phyloP scores from a whole-genome alignment of 257 asterid species.

The Jacaranda copaia region DNA sequence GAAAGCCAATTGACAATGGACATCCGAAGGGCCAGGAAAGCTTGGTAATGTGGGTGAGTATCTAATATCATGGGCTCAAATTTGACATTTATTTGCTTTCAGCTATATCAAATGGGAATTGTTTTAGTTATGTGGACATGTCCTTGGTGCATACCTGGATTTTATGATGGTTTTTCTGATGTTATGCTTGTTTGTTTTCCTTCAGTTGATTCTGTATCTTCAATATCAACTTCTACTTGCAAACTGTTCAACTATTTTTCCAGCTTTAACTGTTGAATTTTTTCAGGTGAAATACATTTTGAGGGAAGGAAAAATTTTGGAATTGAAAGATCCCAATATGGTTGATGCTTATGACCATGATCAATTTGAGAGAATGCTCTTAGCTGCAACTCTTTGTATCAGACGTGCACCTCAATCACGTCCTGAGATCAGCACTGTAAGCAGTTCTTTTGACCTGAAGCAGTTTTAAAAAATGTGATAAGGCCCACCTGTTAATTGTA shows the following conservation, averaged over 20 bases:
- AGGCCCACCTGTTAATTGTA: neutral
- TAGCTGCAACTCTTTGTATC: slow-evolving; percentile 80
- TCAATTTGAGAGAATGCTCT: slow-evolving; percentile 65
- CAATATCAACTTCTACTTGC: neutral
- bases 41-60: slow-evolving; percentile 85
- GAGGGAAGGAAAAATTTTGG: slow-evolving; percentile 60
- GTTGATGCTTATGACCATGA: slow-evolving; percentile 50
- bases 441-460: slow-evolving; percentile 27
- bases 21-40: slow-evolving; percentile 70
- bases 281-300: slow-evolving; percentile 68
- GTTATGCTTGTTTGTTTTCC: neutral
- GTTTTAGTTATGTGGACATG: neutral
- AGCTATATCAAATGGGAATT: neutral
- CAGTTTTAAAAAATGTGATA: neutral
- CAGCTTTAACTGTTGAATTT: slow-evolving; percentile 30
- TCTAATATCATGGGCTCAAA: slow-evolving; percentile 19
- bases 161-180: neutral
- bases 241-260: slow-evolving; percentile 13
- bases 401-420: slow-evolving; percentile 65
- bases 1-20: slow-evolving; percentile 74
- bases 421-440: slow-evolving; percentile 64
- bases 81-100: slow-evolving; percentile 19
- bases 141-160: slow-evolving; percentile 6
- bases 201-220: neutral
- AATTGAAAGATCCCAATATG: slow-evolving; percentile 67